A percentile compares a stretch with the other conserved stretches of the same genome.
Conservation (phyloP, 177 flowering plant species). For the Vitis hybrid region DNA sequence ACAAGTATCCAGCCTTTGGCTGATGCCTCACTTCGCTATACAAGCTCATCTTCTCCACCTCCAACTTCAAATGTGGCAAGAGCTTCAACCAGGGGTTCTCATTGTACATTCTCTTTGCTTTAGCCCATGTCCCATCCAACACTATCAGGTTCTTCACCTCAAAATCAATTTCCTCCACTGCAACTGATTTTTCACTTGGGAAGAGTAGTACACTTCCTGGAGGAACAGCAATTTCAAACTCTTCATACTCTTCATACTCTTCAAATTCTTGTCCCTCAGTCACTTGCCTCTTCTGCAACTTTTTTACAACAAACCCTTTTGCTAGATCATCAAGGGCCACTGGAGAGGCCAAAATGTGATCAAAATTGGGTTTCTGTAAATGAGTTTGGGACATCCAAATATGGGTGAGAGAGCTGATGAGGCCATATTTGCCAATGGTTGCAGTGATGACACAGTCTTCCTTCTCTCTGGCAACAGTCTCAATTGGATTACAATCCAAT, state of each 20-base stretch:
- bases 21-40: conserved; percentile 73
- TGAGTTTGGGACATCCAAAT: conserved; percentile 16
- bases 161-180: conserved; percentile 36
- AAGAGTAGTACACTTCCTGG: conserved; percentile 70
- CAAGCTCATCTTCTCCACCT: conserved; percentile 54
- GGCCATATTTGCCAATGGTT: conserved; percentile 42
- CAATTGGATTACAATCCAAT: not conserved
- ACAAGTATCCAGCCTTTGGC: conserved; percentile 76
- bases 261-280: conserved; percentile 23
- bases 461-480: not conserved
- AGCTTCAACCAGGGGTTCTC: conserved; percentile 92
- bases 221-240: conserved; percentile 60
- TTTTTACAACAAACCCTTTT: conserved; percentile 68
- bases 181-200: conserved; percentile 54
- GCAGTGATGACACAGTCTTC: conserved; percentile 31
- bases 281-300: conserved; percentile 28
- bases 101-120: conserved; percentile 73
- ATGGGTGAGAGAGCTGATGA: conserved; percentile 29
- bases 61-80: conserved; percentile 79
- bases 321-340: conserved; percentile 34
- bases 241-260: conserved; percentile 46
- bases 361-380: conserved; percentile 24
- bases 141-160: conserved; percentile 77
- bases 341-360: conserved; percentile 30
- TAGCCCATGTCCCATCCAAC: conserved; percentile 86